Percentiles rank a stretch among this genome's conserved stretches.
phyloP scores from a whole-genome alignment of 176 grass and related monocot species.

The Avena sativa region DNA sequence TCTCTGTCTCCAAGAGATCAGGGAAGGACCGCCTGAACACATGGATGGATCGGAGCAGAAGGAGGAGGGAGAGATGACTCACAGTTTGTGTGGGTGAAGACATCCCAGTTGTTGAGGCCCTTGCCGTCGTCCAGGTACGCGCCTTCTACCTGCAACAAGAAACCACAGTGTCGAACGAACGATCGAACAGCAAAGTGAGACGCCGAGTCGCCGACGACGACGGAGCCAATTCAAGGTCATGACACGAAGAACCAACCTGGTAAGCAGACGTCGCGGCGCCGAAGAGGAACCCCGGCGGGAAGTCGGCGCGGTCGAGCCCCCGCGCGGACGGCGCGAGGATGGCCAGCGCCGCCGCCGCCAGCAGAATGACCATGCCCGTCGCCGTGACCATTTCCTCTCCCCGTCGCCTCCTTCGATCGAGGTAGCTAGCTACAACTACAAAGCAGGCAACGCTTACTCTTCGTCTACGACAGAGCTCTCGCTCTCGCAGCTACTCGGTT shows the following conservation, averaged over 20 bases:
- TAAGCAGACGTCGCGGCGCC: slow-evolving; percentile 62
- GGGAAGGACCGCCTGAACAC: no score
- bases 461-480: no score
- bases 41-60: background rate
- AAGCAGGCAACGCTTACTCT: no score
- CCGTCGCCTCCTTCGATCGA: background rate
- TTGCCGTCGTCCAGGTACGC: slow-evolving; percentile 81
- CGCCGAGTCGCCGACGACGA: background rate
- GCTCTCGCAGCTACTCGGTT: no score
- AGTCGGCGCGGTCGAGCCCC: slow-evolving; percentile 44
- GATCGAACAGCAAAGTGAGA: background rate
- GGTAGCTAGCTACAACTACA: no score
- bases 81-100: slow-evolving; percentile 60
- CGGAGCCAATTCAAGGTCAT: no score
- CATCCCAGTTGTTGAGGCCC: slow-evolving; percentile 81
- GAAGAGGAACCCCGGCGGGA: slow-evolving; percentile 61
- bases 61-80: background rate
- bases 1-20: no score
- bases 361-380: background rate
- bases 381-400: slow-evolving; percentile 5
- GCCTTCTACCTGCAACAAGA: slow-evolving; percentile 68
- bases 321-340: background rate
- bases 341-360: background rate
- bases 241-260: slow-evolving; percentile 26
- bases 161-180: background rate